Base-by-base conservation (phyloP, 768 basidiomycete genomes). In the Guyanaporus albipodus region DNA sequence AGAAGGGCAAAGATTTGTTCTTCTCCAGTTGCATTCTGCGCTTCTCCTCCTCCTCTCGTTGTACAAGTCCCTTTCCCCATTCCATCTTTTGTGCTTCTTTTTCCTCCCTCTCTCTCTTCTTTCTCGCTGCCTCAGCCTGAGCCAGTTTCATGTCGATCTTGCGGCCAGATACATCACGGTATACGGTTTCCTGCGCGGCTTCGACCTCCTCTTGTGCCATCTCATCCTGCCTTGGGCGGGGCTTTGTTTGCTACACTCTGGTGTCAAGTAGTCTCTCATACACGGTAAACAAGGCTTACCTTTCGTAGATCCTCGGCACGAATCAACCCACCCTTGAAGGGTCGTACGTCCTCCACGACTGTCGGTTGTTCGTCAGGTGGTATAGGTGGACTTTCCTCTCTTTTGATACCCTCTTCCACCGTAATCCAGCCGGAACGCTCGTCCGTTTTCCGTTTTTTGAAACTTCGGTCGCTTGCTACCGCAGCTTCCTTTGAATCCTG, bases 61-160 rank as follows among this genome's bases (percentile, higher is more conserved):
- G 96, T 31, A 92, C 87, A 28, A 98, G 60, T 24, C 96, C 96
- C 67, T 95, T 98, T 1, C 91, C 92, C 96, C 96, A 98, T 63
- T 95, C 90, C 90, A 95, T 92, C 72, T 91, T 94, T 62, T 79
- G 72, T 40, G 87, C 87, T 61, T 95, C 91, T 61, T 80, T 82
- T 70, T 96, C 89, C 63, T 93, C 85, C 48, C 75, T 73, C 61
- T 91, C 85, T 18, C 90, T 76, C 59, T 92, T 91, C 66, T 78
- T 64, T 54, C 83, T 73, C 34, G 86, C 86, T 24, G 91, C 90
- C 59, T 94, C 93, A 12, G 90, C 94, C 46, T 77, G 79, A 23
- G 85, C 87, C 2, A 85, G 78, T 61, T 89, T 91, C 42, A 87
- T 80, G 57, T 98, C 93, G 41, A 98, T 87, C 72, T 87, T 87